These are phyloP conservation scores for Plectosphaerella plurivora DNA, from an alignment of 2,329 filamentous ascomycete genomes.

Conservation along the genomic window DNA sequence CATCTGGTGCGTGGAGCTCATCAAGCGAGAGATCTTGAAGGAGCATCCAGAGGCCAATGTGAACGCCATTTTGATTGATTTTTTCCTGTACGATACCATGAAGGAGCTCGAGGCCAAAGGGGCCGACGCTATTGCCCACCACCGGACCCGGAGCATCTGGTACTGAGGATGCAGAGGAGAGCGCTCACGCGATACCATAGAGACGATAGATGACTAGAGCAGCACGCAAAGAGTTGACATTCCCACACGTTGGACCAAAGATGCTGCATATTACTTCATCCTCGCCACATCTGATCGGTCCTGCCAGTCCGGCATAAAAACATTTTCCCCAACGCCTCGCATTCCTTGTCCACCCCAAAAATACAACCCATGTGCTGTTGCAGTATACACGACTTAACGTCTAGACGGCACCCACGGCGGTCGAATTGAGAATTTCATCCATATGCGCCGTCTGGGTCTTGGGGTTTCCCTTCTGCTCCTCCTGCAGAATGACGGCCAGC, in stretches of 20 bases:
- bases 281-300: not conserved
- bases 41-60: slow-evolving; percentile 65
- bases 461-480: slow-evolving; percentile 52
- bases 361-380: not conserved
- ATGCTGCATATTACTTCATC: not conserved
- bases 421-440: slow-evolving; percentile 59
- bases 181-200: not conserved
- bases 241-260: not conserved
- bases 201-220: not conserved
- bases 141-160: slow-evolving; percentile 91
- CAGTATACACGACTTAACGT: not conserved
- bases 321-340: not conserved
- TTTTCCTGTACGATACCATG: slow-evolving; percentile 92
- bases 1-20: slow-evolving; percentile 93
- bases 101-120: slow-evolving; percentile 72
- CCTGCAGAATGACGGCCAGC: slow-evolving; percentile 74
- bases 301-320: not conserved
- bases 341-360: not conserved
- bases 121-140: slow-evolving; percentile 67
- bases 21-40: slow-evolving; percentile 73
- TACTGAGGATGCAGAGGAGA: slow-evolving; percentile 50
- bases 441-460: slow-evolving; percentile 66
- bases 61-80: slow-evolving; percentile 94
- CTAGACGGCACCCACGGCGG: slow-evolving; percentile 29
- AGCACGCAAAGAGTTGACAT: not conserved